Evolutionary conservation across 176 grass and related monocot species (phyloP).

Genomic region (Zizania latifolia): DNA sequence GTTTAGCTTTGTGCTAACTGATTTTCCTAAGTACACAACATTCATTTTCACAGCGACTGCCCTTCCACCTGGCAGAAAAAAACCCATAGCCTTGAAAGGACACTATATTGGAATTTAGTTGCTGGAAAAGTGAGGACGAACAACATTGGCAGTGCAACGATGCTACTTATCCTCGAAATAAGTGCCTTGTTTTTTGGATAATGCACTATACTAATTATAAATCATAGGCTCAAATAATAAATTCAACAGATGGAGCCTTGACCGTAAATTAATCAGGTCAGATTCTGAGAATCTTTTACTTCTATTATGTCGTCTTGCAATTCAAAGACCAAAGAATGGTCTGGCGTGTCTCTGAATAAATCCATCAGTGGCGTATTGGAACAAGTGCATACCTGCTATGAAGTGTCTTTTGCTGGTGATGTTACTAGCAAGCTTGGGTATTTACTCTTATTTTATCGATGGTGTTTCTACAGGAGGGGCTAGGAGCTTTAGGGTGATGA

Average conservation of each 20-base stretch:
- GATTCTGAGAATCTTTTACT: conserved; percentile 51
- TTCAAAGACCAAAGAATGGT: conserved; percentile 6
- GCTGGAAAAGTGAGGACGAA: conserved; percentile 5
- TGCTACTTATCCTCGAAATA: conserved; percentile 43
- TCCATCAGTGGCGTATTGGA: neutral
- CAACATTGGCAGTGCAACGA: conserved; percentile 23
- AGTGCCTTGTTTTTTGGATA: conserved; percentile 23
- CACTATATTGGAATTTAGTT: conserved; percentile 22
- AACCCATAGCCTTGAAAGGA: no score
- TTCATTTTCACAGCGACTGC: neutral
- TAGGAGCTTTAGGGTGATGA: conserved; percentile 78
- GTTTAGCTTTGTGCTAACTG: conserved; percentile 7
- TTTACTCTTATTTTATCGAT: neutral
- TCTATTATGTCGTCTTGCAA: conserved; percentile 41
- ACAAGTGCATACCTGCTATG: conserved; percentile 10
- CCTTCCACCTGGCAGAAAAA: neutral
- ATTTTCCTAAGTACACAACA: neutral
- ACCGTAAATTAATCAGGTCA: conserved; percentile 23
- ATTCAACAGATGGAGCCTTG: conserved; percentile 15
- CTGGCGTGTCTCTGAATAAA: conserved; percentile 15
- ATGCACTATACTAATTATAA: conserved; percentile 11
- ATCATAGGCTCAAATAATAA: neutral
- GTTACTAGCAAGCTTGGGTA: conserved; percentile 11
- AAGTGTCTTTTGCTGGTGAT: conserved; percentile 25
- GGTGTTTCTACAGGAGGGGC: conserved; percentile 49